Percentiles rank a stretch among this genome's conserved stretches.
Evolutionary conservation across 345 rosid species (phyloP).

Genomic region (Acer saccharum): DNA sequence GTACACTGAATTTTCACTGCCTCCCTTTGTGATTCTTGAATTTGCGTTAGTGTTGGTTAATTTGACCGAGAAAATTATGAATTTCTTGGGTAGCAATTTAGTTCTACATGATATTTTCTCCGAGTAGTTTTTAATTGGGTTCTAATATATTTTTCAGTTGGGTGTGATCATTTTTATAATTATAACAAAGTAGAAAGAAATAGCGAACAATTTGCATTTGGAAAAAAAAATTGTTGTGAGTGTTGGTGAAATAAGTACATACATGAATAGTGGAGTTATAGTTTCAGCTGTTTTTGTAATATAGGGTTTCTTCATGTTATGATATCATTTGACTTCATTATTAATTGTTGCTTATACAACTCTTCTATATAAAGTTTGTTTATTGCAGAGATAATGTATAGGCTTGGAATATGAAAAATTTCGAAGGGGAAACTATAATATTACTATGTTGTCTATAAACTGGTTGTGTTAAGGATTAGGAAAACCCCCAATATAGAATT

Average conservation of each 20-base stretch:
- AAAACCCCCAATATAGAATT: neutral
- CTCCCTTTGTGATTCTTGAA: neutral
- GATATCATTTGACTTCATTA: neutral
- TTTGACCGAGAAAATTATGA: neutral
- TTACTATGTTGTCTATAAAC: neutral
- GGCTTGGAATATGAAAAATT: neutral
- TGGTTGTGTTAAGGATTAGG: neutral
- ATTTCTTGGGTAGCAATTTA: neutral
- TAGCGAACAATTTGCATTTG: neutral
- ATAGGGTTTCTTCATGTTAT: neutral
- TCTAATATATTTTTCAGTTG: neutral
- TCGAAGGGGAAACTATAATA: neutral
- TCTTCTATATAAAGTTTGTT: neutral
- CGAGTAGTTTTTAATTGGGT: neutral
- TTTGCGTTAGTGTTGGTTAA: neutral
- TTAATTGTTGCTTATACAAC: neutral
- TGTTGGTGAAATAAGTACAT: neutral
- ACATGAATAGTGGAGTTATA: neutral
- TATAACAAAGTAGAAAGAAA: neutral
- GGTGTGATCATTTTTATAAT: neutral
- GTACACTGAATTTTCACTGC: conserved; percentile 22
- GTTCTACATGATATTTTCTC: neutral
- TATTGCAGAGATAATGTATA: conserved; percentile 6
- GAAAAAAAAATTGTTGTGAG: neutral
- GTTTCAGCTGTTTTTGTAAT: neutral